Percentiles rank a stretch among this genome's conserved stretches.
Conservation (phyloP, 768 basidiomycete species). For the Kwoniella newhampshirensis region DNA sequence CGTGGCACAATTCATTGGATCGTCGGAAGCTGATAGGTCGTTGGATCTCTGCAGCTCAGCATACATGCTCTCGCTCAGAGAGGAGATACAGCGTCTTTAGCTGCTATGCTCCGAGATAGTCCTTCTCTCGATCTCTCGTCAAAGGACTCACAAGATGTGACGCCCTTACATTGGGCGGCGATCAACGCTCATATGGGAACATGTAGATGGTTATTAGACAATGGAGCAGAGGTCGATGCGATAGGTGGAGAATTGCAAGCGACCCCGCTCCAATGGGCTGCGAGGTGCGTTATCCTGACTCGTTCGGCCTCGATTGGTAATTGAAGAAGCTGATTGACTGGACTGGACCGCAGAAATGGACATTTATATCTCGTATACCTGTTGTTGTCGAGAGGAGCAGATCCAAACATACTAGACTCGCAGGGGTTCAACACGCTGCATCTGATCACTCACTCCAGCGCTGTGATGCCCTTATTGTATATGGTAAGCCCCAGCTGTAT, state of each 20-base stretch:
- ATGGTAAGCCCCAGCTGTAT: conserved; percentile 33
- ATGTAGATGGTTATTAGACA: conserved; percentile 81
- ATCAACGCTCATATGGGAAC: conserved; percentile 92
- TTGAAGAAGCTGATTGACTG: background rate
- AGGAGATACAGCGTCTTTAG: conserved; percentile 58
- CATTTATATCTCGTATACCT: conserved; percentile 94
- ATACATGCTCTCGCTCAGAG: conserved; percentile 85
- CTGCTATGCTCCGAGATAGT: conserved; percentile 15
- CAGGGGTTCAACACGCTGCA: conserved; percentile 97
- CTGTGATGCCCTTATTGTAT: conserved; percentile 82
- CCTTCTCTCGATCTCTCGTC: conserved; percentile 36
- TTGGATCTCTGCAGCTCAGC: too few species aligned
- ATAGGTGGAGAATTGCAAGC: conserved; percentile 90
- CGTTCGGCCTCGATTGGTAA: too few species aligned
- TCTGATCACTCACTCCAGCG: conserved; percentile 89
- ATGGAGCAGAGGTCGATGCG: conserved; percentile 92
- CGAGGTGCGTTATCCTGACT: conserved; percentile 56
- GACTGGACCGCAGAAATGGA: conserved; percentile 64
- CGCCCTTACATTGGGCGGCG: conserved; percentile 95
- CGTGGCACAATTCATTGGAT: background rate
- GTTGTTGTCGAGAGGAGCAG: conserved; percentile 82
- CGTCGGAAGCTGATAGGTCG: too few species aligned
- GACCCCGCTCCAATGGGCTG: conserved; percentile 97
- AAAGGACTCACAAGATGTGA: conserved; percentile 83
- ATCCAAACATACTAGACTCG: conserved; percentile 84